These are phyloP conservation scores for Mortierella sp. DNA, from an alignment of 371 early-diverging fungal species.

Conservation along the genomic window DNA sequence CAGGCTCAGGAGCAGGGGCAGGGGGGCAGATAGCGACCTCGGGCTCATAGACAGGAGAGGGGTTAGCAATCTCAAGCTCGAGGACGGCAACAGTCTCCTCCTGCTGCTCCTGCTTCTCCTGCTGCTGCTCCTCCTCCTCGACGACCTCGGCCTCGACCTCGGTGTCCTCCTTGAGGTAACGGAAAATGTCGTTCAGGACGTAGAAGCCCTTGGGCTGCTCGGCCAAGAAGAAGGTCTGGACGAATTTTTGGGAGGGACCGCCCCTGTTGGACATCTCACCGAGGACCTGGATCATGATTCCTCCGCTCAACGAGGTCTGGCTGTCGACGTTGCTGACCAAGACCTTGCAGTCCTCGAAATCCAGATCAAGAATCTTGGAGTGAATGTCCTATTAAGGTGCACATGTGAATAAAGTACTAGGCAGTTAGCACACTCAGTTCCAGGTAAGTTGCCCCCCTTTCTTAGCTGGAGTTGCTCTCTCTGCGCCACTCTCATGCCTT, in stretches of 20 bases:
- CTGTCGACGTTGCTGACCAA: slow-evolving; percentile 91
- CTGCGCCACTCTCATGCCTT: no score
- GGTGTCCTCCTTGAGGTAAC: slow-evolving; percentile 89
- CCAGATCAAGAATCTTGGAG: slow-evolving; percentile 77
- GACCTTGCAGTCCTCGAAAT: slow-evolving; percentile 88
- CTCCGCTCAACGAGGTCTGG: slow-evolving; percentile 80
- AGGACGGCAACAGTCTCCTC: slow-evolving; percentile 19
- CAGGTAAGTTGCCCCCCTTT: no score
- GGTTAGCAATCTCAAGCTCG: slow-evolving; percentile 20
- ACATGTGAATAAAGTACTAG: background rate
- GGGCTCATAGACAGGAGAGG: slow-evolving; percentile 16
- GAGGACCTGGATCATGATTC: slow-evolving; percentile 92
- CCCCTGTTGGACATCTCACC: slow-evolving; percentile 93
- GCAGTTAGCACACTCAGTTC: background rate
- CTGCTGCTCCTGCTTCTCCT: slow-evolving; percentile 15
- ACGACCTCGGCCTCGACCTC: slow-evolving; percentile 56
- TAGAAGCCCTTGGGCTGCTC: slow-evolving; percentile 92
- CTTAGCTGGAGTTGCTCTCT: no score
- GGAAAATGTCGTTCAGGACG: slow-evolving; percentile 95
- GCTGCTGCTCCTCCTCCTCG: slow-evolving; percentile 29
- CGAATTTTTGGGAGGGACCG: slow-evolving; percentile 86
- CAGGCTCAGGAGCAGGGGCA: background rate
- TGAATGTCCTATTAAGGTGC: slow-evolving; percentile 77
- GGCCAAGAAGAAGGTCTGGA: slow-evolving; percentile 95
- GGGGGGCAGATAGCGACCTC: slow-evolving; percentile 4